A percentile compares a stretch with the other conserved stretches of the same genome.
Evolutionary conservation across 73 alveolate species (phyloP).

Genomic region (Uronychia setigera): DNA sequence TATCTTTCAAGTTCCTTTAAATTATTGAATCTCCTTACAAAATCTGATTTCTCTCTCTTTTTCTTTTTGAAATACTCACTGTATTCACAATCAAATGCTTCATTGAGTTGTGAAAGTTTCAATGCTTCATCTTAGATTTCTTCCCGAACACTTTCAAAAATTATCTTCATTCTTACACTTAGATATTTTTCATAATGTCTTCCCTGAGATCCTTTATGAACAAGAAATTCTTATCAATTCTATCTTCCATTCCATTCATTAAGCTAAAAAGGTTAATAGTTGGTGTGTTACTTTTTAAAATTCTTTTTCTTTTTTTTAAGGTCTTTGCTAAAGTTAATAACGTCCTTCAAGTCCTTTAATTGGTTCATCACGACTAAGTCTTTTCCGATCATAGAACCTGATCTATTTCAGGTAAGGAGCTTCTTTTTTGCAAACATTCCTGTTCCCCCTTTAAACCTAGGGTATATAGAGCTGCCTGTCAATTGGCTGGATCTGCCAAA

Average conservation of each 20-base stretch:
- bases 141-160: not conserved
- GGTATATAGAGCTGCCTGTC: not conserved
- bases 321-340: not conserved
- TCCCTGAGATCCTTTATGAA: not conserved
- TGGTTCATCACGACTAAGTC: not conserved
- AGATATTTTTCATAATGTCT: not conserved
- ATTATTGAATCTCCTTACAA: too few species aligned
- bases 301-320: not conserved
- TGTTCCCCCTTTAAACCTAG: not conserved
- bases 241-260: not conserved
- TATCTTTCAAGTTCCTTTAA: too few species aligned
- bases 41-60: not conserved
- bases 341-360: not conserved
- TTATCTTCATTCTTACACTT: too few species aligned
- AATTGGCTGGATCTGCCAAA: not conserved
- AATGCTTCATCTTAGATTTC: not conserved
- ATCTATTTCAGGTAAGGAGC: not conserved
- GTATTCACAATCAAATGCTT: not conserved
- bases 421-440: not conserved
- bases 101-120: not conserved
- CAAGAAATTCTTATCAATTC: not conserved
- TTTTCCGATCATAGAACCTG: not conserved
- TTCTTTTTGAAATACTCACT: not conserved
- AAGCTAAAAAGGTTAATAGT: not conserved
- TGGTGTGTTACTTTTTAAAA: not conserved